A percentile compares a stretch with the other conserved stretches of the same genome.
Conservation (phyloP, 768 basidiomycete species). For the Xanthoconium stramineum region DNA sequence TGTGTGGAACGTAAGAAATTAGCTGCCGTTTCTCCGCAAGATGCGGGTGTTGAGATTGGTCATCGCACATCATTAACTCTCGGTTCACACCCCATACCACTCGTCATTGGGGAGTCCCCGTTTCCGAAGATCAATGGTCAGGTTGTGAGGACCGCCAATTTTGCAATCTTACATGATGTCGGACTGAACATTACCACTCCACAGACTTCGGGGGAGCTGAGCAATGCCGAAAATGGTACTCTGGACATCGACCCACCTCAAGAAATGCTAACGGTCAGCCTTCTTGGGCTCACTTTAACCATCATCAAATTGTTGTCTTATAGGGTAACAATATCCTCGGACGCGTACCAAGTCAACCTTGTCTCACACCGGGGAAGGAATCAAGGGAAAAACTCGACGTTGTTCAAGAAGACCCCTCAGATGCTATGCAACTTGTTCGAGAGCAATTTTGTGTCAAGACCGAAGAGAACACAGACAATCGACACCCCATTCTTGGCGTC, state of each 20-base stretch:
- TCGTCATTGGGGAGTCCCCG: not conserved
- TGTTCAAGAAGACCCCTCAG: not conserved
- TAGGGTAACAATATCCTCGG: constrained; percentile 2
- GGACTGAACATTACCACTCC: not conserved
- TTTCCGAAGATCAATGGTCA: not conserved
- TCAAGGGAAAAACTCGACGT: constrained; percentile 30
- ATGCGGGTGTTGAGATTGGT: not conserved
- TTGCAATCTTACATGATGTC: not conserved
- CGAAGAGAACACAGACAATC: not conserved
- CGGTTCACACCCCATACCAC: not conserved
- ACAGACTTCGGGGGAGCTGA: not conserved
- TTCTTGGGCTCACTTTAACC: not conserved
- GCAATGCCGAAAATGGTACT: not conserved
- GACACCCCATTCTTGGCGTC: not conserved
- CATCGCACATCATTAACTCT: not conserved
- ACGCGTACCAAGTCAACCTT: not conserved
- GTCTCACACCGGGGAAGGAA: constrained; percentile 27
- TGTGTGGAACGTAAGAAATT: not conserved
- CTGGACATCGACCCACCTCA: not conserved
- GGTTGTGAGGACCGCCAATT: constrained; percentile 8
- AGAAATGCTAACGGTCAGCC: constrained; percentile 14
- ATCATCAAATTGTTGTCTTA: not conserved
- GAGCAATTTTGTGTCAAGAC: not conserved
- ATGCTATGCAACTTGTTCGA: not conserved
- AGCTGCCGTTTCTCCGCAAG: not conserved